Base-by-base conservation (phyloP, 2,329 filamentous ascomycete species). In the Diaporthe aspalathi region DNA sequence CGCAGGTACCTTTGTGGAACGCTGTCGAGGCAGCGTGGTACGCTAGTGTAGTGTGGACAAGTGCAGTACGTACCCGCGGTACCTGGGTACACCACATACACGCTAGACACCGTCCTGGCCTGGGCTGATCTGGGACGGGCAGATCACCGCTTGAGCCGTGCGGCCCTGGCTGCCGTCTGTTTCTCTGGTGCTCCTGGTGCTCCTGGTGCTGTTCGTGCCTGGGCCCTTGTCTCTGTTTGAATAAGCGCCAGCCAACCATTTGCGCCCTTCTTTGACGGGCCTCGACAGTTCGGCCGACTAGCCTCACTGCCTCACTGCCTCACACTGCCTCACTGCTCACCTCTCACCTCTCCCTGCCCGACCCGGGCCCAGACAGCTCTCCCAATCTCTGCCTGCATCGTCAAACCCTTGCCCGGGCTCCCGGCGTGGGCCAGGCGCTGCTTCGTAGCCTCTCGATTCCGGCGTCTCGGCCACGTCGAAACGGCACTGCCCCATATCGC, bases 401-500 rank as follows among this genome's bases (percentile, higher is more conserved):
- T 27, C 43, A 53, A 14, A 43, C 29, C 45, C 45, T 22, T 50
- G 38, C 32, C 35, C 63, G 47, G 45, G 32, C 43, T 22, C n/a
- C 50, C 57, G 27, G 11, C 35, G 49, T 12, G 43, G 38, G 53
- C 38, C 66, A 8, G 53, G 70, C 72, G 72, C 68, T 70, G 72
- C 68, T 27, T 54, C 67, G 54, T 67, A 70, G 68, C 74, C 73
- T 75, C 68, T 76, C 74, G 53, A 73, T 71, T 54, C 47, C 32
- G 47, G 52, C 45, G 47, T 27, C 27, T 66, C 50, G 47, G 50
- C 65, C n/a, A 57, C 35, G 57, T 63, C 75, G 74, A 77, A 75
- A 77, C 76, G 70, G 67, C 71, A 67, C 65, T 71, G 74, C 74
- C 69, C 73, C 74, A 68, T 68, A 68, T 11, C 50, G 68, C 70